These are phyloP conservation scores for Botrytis fragariae DNA, from an alignment of 2,329 filamentous ascomycete genomes.

Conservation along the genomic window DNA sequence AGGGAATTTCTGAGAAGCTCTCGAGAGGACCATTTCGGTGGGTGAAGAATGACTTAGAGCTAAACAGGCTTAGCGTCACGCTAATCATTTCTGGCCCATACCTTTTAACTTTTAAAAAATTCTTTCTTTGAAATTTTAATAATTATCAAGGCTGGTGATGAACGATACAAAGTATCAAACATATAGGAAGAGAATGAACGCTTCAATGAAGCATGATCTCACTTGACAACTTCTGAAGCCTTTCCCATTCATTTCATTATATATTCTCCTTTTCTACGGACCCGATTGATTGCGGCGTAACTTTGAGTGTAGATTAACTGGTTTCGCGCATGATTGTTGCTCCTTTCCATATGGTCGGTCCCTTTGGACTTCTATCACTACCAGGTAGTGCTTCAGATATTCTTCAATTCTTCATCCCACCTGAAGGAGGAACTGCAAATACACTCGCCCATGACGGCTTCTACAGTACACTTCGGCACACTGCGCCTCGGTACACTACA, in stretches of 20 bases:
- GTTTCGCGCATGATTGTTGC: background rate
- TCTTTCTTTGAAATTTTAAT: slow-evolving; percentile 25
- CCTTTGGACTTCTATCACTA: background rate
- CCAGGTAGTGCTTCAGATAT: no score
- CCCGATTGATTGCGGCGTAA: background rate
- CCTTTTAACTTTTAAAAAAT: slow-evolving; percentile 6
- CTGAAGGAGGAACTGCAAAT: background rate
- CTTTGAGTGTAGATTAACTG: background rate
- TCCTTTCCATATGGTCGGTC: background rate
- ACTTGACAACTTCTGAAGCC: slow-evolving; percentile 60
- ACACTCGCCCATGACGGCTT: background rate
- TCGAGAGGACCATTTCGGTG: background rate
- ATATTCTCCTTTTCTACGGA: background rate
- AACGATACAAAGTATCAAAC: slow-evolving; percentile 51
- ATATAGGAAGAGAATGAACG: slow-evolving; percentile 71
- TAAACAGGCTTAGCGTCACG: background rate
- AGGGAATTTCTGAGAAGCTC: background rate
- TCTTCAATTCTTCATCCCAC: no score
- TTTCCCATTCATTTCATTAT: background rate
- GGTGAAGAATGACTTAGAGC: background rate
- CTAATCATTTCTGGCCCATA: background rate
- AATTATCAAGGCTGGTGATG: slow-evolving; percentile 56
- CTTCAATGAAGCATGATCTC: slow-evolving; percentile 55
- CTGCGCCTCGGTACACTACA: no score
- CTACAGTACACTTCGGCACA: no score